Base-by-base conservation (phyloP, 2,329 filamentous ascomycete species). In the Colletotrichum sp. region DNA sequence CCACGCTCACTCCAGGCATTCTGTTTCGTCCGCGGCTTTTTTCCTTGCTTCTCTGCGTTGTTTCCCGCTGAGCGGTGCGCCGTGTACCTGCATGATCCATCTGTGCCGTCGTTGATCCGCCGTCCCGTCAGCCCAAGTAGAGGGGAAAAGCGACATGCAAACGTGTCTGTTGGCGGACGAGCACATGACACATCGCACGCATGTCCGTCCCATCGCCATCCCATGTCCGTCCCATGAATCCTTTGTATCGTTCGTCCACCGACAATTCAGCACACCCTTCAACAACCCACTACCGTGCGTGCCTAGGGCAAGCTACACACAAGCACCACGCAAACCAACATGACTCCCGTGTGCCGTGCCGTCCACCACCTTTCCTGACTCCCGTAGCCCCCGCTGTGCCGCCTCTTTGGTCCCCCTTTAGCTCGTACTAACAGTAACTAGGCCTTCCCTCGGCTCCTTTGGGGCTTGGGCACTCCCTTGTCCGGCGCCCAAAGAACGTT, bases 21-120 rank as follows among this genome's bases (percentile, higher is more conserved):
- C 66, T 26, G 44, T 36, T 30, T 44, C 28, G 60, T 65, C 60
- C 21, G 62, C 62, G 62, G 62, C 18, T 10, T 34, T 44, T 64
- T 59, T 55, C 24, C 62, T 24, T 21, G 39, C 18, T 69, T 21
- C 18, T 44, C 9, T 26, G 28, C 34, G 28, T 67, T 67, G 65
- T 68, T 67, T 71, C 62, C 68, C 24, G 68, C 30, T 24, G 18
- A 60, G 24, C 69, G 60, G 21, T 66, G 24, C 52, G 73, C 52
- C 59, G 30, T 65, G 73, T 76, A 76, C 73, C 73, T 76, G 73
- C 73, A 64, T 68, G 59, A 59, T 52, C 44, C 44, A 52, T 52
- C 44, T 52, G 44, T 52, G n/a, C 44, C 44, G 12, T 52, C 44
- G 44, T 52, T 59, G 59, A 62, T 62, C 59, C 30, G 18, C 32